Conservation (phyloP, 306 rosid genomes). For the Geum urbanum region DNA sequence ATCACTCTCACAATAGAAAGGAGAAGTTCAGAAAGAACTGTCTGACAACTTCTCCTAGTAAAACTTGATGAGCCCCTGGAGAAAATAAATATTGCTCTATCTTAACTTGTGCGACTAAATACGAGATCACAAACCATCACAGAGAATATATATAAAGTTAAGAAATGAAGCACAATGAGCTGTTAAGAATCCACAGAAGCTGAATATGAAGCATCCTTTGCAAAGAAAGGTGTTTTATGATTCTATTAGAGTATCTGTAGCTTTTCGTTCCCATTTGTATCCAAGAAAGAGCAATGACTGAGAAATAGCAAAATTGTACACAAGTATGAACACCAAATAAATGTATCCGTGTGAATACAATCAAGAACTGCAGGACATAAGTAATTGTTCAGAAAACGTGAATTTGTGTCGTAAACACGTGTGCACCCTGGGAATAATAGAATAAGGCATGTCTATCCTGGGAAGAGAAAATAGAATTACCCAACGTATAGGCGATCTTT, state of each 20-base stretch:
- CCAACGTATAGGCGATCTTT: slow-evolving; percentile 99
- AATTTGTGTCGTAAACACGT: neutral
- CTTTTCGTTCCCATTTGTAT: neutral
- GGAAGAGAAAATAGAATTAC: slow-evolving; percentile 37
- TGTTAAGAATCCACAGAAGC: neutral
- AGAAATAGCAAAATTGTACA: neutral
- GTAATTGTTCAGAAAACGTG: neutral
- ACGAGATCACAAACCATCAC: neutral
- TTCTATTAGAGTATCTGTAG: no score
- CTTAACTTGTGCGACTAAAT: neutral
- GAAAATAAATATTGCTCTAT: neutral
- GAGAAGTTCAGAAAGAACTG: slow-evolving; percentile 85
- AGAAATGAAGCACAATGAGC: neutral
- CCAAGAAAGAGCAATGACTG: neutral
- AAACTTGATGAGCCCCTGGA: slow-evolving; percentile 78
- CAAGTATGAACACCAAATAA: neutral
- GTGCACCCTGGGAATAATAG: neutral
- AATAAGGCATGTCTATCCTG: neutral
- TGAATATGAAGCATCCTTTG: neutral
- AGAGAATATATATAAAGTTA: no score
- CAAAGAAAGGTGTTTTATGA: neutral
- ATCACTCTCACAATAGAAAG: slow-evolving; percentile 68
- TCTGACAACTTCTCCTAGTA: slow-evolving; percentile 93
- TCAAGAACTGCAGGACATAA: neutral
- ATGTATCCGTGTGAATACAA: neutral